Conservation (phyloP, 2,329 filamentous ascomycete species). For the Septoria petroselini region DNA sequence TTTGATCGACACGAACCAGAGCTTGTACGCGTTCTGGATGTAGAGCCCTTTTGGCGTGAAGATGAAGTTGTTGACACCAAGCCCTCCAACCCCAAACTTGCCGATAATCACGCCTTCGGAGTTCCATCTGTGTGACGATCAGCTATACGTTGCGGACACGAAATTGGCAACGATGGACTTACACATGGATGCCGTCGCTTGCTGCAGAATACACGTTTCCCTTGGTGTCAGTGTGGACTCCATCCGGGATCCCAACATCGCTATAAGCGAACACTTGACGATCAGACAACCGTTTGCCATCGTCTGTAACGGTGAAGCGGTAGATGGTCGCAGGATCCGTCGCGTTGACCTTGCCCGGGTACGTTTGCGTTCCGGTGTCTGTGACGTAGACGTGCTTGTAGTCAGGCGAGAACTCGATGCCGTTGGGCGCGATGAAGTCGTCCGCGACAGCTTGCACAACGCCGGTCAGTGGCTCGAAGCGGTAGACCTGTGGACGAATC, state of each 20-base stretch:
- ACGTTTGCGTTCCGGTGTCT: conserved; percentile 49
- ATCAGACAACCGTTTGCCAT: conserved; percentile 38
- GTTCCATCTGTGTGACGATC: conserved; percentile 43
- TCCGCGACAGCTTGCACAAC: conserved; percentile 57
- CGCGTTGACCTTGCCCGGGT: conserved; percentile 34
- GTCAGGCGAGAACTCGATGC: conserved; percentile 56
- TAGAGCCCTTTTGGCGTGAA: conserved; percentile 37
- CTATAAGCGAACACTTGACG: conserved; percentile 55
- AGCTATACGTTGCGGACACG: neutral
- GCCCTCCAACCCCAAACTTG: conserved; percentile 50
- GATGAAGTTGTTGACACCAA: conserved; percentile 42
- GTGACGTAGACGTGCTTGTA: conserved; percentile 54
- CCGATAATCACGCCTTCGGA: conserved; percentile 50
- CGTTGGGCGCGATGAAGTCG: conserved; percentile 56
- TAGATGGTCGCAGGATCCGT: conserved; percentile 45
- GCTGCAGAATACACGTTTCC: conserved; percentile 56
- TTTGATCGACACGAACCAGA: conserved; percentile 37
- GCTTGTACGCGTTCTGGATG: conserved; percentile 35
- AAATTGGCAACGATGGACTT: conserved; percentile 10
- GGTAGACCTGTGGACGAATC: conserved; percentile 58
- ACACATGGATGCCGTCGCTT: conserved; percentile 53
- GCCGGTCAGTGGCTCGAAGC: conserved; percentile 52
- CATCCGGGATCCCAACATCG: conserved; percentile 56
- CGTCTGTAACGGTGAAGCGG: conserved; percentile 41
- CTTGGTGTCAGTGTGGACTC: conserved; percentile 52